These are phyloP conservation scores for Aquilaria yunnanensis DNA, from an alignment of 345 rosid species.

Conservation along the genomic window DNA sequence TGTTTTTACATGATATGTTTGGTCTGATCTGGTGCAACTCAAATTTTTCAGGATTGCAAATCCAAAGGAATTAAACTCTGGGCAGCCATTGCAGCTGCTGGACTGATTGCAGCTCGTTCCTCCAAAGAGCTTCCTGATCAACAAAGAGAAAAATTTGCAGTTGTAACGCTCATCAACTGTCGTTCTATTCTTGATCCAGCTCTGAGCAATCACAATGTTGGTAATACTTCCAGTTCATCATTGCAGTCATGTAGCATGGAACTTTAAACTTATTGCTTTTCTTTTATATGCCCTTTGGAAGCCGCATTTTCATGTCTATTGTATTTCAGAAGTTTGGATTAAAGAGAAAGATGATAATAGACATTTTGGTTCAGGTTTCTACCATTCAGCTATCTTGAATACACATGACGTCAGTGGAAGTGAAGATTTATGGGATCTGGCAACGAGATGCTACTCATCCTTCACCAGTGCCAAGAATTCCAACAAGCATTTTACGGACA, in stretches of 20 bases:
- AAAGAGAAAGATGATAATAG: background rate
- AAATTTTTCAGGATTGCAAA: slow-evolving; percentile 43
- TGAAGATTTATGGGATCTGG: slow-evolving; percentile 62
- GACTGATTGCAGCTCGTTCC: slow-evolving; percentile 46
- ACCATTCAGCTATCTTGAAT: slow-evolving; percentile 66
- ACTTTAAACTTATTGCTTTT: background rate
- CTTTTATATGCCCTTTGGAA: background rate
- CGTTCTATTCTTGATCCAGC: slow-evolving; percentile 34
- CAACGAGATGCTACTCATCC: slow-evolving; percentile 40
- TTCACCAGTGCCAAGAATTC: slow-evolving; percentile 44
- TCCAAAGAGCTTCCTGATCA: slow-evolving; percentile 16
- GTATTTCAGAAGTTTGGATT: too few species aligned
- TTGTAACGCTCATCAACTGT: slow-evolving; percentile 39
- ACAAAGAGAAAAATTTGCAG: slow-evolving; percentile 47
- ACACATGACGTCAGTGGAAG: slow-evolving; percentile 50
- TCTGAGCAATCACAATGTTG: slow-evolving; percentile 27
- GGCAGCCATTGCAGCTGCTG: slow-evolving; percentile 56
- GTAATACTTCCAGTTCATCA: slow-evolving; percentile 15
- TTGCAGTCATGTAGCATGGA: background rate
- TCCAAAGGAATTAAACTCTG: slow-evolving; percentile 57
- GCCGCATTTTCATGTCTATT: too few species aligned
- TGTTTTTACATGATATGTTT: background rate
- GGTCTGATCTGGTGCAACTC: too few species aligned
- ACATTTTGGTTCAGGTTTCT: slow-evolving; percentile 44
- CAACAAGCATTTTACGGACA: slow-evolving; percentile 72